These are phyloP conservation scores for Beauveria australis DNA, from an alignment of 2,329 filamentous ascomycete genomes.

Conservation along the genomic window DNA sequence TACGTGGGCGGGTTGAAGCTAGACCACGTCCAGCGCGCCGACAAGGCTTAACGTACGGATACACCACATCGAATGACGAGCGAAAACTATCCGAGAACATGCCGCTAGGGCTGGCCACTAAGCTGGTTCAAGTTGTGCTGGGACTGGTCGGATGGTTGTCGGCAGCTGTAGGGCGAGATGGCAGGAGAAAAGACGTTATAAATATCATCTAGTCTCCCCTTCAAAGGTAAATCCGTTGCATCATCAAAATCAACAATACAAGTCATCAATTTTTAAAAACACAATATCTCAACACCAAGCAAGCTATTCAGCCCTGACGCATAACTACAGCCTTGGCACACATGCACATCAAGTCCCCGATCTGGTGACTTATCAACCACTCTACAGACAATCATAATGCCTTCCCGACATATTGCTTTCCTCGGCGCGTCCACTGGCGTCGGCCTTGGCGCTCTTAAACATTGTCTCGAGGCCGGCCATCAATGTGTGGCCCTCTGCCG, in stretches of 20 bases:
- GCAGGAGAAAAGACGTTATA: not conserved
- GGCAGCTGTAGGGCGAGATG: not conserved
- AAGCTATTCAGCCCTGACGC: not conserved
- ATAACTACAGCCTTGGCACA: too few relatives aligned
- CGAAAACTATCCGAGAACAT: not conserved
- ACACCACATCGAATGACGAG: not conserved
- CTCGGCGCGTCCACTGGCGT: conserved; percentile 45
- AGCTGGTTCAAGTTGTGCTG: not conserved
- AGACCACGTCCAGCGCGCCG: not conserved
- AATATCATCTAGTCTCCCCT: not conserved
- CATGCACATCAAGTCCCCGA: not conserved
- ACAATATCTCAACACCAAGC: not conserved
- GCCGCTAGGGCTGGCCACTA: not conserved
- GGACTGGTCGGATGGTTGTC: not conserved
- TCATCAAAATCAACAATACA: not conserved
- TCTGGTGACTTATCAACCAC: not conserved
- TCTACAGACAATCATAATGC: not conserved
- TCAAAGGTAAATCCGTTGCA: not conserved
- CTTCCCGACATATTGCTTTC: conserved; percentile 34
- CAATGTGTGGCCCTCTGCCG: conserved; percentile 42
- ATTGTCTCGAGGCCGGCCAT: conserved; percentile 36
- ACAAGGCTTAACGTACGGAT: not conserved
- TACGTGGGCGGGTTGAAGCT: not conserved
- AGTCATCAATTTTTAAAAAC: not conserved
- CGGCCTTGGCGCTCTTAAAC: conserved; percentile 37